A percentile compares a stretch with the other conserved stretches of the same genome.
These are phyloP conservation scores for Cytospora piceicola DNA, from an alignment of 2,329 filamentous ascomycete species.

Conservation along the genomic window DNA sequence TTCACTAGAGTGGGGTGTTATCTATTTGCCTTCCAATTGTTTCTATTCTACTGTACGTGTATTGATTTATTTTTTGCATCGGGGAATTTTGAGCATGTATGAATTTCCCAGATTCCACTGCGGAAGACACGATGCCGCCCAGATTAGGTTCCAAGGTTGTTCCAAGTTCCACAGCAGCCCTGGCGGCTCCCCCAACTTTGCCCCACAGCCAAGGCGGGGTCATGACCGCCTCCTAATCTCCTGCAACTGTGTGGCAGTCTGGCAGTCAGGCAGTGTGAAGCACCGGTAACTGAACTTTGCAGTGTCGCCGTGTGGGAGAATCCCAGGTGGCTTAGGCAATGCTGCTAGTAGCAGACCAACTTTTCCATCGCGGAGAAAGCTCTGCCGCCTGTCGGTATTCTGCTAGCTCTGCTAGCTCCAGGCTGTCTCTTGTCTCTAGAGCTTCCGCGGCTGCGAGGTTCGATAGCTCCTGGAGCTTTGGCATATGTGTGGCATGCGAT, in stretches of 20 bases:
- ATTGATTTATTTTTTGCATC: not conserved
- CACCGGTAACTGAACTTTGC: not conserved
- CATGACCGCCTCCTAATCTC: not conserved
- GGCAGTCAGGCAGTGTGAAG: too few relatives aligned
- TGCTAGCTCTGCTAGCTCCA: too few relatives aligned
- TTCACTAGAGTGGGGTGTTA: not conserved
- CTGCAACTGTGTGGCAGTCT: not conserved
- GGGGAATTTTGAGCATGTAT: not conserved
- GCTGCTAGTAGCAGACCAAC: too few relatives aligned
- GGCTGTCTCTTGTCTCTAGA: not conserved
- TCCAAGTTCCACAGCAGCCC: not conserved
- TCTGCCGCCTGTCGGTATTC: too few relatives aligned
- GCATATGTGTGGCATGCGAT: not conserved
- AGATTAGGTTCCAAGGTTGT: not conserved
- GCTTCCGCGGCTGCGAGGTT: too few relatives aligned
- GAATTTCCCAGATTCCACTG: not conserved
- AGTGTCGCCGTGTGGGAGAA: too few relatives aligned
- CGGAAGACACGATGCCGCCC: constrained; percentile 1
- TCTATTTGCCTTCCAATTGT: not conserved
- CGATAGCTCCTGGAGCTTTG: not conserved
- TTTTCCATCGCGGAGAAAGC: too few relatives aligned
- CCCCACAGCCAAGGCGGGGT: not conserved
- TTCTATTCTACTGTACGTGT: too few relatives aligned
- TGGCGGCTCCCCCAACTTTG: not conserved
- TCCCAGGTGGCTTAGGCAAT: too few relatives aligned